Conservation (phyloP, 2,329 filamentous ascomycete genomes). For the Purpureocillium lavendulum region DNA sequence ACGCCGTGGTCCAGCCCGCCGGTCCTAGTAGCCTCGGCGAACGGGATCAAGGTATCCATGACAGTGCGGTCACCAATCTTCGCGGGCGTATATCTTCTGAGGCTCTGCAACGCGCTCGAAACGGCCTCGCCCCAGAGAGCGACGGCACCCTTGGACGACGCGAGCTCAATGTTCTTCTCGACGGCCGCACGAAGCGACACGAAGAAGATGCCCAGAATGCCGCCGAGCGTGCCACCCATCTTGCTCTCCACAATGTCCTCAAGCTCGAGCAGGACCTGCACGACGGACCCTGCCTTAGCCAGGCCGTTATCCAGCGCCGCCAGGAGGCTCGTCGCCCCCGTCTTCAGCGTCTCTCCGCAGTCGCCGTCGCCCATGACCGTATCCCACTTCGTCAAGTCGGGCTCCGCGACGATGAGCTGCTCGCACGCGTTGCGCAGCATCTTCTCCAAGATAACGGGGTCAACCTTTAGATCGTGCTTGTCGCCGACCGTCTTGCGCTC, state of each 20-base stretch:
- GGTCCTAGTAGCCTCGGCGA: conserved; percentile 36
- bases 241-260: conserved; percentile 47
- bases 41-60: conserved; percentile 49
- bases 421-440: conserved; percentile 47
- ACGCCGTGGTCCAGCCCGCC: conserved; percentile 48
- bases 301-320: conserved; percentile 36
- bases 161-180: conserved; percentile 24
- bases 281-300: conserved; percentile 32
- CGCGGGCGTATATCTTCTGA: conserved; percentile 45
- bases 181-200: conserved; percentile 37
- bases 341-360: conserved; percentile 54
- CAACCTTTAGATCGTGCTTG: conserved; percentile 36
- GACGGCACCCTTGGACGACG: conserved; percentile 19
- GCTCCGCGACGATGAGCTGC: conserved; percentile 48
- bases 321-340: conserved; percentile 38
- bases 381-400: conserved; percentile 55
- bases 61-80: conserved; percentile 48
- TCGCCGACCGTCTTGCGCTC: conserved; percentile 26
- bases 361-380: conserved; percentile 58
- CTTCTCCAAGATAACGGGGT: conserved; percentile 41
- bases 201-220: conserved; percentile 46
- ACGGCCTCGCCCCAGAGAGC: conserved; percentile 36
- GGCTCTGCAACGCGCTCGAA: conserved; percentile 31
- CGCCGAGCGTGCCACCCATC: conserved; percentile 46
- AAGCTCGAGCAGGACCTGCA: conserved; percentile 37